phyloP scores from a whole-genome alignment of 2,329 filamentous ascomycete species.

The Endocalyx cinctus region DNA sequence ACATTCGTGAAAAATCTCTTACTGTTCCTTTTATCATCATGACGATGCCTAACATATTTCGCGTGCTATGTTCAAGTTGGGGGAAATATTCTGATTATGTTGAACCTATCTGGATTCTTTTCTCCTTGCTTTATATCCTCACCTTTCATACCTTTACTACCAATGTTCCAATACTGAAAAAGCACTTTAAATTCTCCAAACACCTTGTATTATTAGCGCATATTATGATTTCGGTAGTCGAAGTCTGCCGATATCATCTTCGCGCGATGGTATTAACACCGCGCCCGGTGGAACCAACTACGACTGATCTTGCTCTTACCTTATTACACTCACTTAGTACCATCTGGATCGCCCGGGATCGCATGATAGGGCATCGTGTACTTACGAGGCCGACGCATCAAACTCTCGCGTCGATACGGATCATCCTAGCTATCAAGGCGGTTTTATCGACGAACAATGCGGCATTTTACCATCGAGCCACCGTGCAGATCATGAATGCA shows the following conservation, averaged over 20 bases:
- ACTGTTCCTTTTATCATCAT: too few relatives aligned
- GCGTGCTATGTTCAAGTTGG: too few relatives aligned
- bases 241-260: conserved; percentile 6
- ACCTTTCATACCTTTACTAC: conserved; percentile 1
- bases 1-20: too few relatives aligned
- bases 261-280: not conserved
- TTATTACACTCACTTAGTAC: conserved; percentile 3
- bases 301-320: conserved; percentile 2
- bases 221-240: not conserved
- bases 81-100: conserved; percentile 3
- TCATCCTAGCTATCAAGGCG: not conserved
- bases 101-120: conserved; percentile 4
- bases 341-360: conserved; percentile 5
- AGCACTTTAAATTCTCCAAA: conserved; percentile 1
- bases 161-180: conserved; percentile 1
- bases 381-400: conserved; percentile 8
- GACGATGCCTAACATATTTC: too few relatives aligned
- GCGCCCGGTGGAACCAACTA: not conserved
- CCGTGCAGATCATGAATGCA: conserved; percentile 5
- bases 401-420: conserved; percentile 1
- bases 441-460: not conserved
- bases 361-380: conserved; percentile 5
- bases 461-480: conserved; percentile 5
- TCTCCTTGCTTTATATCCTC: conserved; percentile 3
- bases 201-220: conserved; percentile 2